phyloP scores from a whole-genome alignment of 2,329 filamentous ascomycete genomes.

The Aciculosporium take region DNA sequence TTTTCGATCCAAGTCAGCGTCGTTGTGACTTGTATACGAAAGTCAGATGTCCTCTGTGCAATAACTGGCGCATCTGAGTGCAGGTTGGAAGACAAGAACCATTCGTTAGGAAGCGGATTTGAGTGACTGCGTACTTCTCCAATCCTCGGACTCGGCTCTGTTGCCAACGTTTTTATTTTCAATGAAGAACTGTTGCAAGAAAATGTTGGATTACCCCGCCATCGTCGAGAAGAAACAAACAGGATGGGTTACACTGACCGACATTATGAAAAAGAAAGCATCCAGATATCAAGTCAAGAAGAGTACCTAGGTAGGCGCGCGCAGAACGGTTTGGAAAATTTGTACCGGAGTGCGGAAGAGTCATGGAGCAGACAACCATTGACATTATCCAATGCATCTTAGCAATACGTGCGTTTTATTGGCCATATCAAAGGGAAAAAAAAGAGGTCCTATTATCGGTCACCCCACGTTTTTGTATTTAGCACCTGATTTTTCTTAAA shows the following conservation, averaged over 20 bases:
- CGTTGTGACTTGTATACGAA: neutral
- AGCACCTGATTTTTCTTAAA: too few species aligned
- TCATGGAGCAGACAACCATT: neutral
- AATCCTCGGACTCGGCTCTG: conserved; percentile 60
- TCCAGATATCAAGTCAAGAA: neutral
- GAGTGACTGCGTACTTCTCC: conserved; percentile 50
- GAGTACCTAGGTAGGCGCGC: too few species aligned
- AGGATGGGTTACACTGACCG: conserved; percentile 4
- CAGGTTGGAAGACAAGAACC: neutral
- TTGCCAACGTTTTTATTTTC: conserved; percentile 70
- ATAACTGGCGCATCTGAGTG: neutral
- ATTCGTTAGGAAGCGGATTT: neutral
- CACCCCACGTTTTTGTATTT: too few species aligned
- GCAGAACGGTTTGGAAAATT: neutral
- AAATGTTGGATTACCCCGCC: conserved; percentile 12
- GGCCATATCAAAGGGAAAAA: too few species aligned
- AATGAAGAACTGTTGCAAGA: conserved; percentile 46
- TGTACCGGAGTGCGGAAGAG: neutral
- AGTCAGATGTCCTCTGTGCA: neutral
- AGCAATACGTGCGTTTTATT: too few species aligned
- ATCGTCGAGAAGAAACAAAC: neutral
- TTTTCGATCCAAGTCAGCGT: conserved; percentile 16
- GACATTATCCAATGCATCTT: too few species aligned
- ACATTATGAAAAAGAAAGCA: conserved; percentile 3
- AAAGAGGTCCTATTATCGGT: too few species aligned